These are phyloP conservation scores for Phaseolus lunatus DNA, from an alignment of 306 rosid genomes.

Conservation along the genomic window DNA sequence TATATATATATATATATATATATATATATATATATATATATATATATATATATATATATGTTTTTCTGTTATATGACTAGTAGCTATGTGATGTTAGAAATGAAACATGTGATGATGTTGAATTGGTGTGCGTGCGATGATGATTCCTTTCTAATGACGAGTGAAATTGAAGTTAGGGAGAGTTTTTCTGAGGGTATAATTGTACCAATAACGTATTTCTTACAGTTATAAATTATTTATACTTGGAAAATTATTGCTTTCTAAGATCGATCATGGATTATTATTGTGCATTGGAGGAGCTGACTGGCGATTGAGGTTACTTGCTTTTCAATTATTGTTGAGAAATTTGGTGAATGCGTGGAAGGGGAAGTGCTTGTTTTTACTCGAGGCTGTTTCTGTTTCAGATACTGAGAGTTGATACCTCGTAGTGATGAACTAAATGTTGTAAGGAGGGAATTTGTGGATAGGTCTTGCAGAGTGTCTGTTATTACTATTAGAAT, in stretches of 20 bases:
- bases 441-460: neutral
- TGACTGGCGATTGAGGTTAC: neutral
- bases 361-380: constrained; percentile 22
- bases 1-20: too few relatives aligned
- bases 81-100: constrained; percentile 5
- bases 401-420: neutral
- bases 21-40: too few relatives aligned
- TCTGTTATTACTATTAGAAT: constrained; percentile 12
- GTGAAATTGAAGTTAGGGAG: constrained; percentile 17
- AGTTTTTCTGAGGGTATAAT: neutral
- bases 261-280: neutral
- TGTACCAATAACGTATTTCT: neutral
- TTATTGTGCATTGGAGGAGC: constrained; percentile 18
- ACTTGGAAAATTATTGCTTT: neutral
- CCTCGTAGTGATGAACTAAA: neutral
- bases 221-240: neutral
- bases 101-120: constrained; percentile 28
- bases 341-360: neutral
- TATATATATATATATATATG: too few relatives aligned
- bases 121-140: constrained; percentile 21
- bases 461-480: neutral
- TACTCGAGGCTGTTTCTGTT: constrained; percentile 10
- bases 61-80: neutral
- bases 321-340: constrained; percentile 9
- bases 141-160: neutral